Evolutionary conservation across 805 yeast genomes (phyloP).

Genomic region (Kregervanrija fluxuum): DNA sequence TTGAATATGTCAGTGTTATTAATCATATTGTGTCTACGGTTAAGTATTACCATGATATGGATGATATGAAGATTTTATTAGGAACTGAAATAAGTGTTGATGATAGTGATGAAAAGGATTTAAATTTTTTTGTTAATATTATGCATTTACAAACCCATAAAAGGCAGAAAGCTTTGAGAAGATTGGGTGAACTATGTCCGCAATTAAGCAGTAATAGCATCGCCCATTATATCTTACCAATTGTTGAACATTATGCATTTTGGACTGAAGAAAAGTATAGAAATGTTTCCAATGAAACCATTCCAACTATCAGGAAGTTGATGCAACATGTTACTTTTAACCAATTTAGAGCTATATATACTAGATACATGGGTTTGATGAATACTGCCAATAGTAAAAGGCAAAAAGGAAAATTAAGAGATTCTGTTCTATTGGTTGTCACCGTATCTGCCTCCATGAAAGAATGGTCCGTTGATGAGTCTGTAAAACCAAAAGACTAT

Average conservation of each 20-base stretch:
- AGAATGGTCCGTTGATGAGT: constrained; percentile 9
- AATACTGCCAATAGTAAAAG: constrained; percentile 15
- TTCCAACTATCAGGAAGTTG: constrained; percentile 53
- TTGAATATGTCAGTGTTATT: constrained; percentile 63
- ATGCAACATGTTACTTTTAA: constrained; percentile 60
- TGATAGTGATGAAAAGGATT: constrained; percentile 75
- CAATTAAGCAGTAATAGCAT: constrained; percentile 49
- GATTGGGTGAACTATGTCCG: constrained; percentile 43
- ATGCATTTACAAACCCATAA: constrained; percentile 80
- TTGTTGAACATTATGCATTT: constrained; percentile 72
- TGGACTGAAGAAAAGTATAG: constrained; percentile 51
- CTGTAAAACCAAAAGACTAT: constrained; percentile 25
- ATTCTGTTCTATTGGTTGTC: constrained; percentile 51
- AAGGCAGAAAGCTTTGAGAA: constrained; percentile 75
- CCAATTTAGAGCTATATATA: constrained; percentile 70
- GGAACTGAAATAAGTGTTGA: constrained; percentile 32
- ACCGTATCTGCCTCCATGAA: constrained; percentile 42
- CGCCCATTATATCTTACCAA: constrained; percentile 76
- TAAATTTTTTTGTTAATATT: constrained; percentile 54
- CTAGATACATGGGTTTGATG: constrained; percentile 46
- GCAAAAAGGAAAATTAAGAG: constrained; percentile 41
- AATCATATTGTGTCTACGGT: constrained; percentile 51
- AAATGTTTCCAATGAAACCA: constrained; percentile 59
- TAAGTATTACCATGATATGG: constrained; percentile 38
- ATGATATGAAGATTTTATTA: constrained; percentile 59